Evolutionary conservation across 2,329 filamentous ascomycete genomes (phyloP).

Genomic region (Plectosphaerella cucumerina): DNA sequence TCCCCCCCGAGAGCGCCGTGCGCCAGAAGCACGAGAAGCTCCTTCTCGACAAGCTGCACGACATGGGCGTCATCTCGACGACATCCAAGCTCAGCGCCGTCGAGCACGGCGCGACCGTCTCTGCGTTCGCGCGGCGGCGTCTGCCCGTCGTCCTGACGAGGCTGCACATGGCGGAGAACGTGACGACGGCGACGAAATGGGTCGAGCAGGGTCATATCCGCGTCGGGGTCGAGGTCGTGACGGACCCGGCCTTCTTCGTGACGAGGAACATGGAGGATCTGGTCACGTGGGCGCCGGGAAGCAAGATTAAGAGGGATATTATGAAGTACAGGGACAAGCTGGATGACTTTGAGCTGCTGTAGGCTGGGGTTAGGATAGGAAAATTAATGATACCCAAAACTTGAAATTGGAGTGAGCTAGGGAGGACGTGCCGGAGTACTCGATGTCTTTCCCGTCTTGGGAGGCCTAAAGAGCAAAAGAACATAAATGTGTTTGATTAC

Average conservation of each 20-base stretch:
- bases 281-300: conserved; percentile 91
- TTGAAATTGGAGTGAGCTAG: too few species aligned
- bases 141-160: conserved; percentile 89
- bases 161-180: conserved; percentile 85
- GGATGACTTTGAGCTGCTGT: conserved; percentile 92
- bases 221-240: conserved; percentile 85
- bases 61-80: conserved; percentile 80
- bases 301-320: conserved; percentile 95
- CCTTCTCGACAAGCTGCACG: conserved; percentile 85
- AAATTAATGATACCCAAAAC: not conserved
- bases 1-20: conserved; percentile 74
- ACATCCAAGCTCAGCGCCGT: conserved; percentile 77
- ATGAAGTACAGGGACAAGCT: conserved; percentile 92
- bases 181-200: conserved; percentile 79
- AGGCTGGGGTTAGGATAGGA: conserved; percentile 6
- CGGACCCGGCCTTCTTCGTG: conserved; percentile 81
- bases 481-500: too few species aligned
- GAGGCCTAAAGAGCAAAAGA: too few species aligned
- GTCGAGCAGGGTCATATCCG: conserved; percentile 93
- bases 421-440: too few species aligned
- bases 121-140: conserved; percentile 77
- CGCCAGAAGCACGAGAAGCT: conserved; percentile 82
- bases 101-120: conserved; percentile 85
- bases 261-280: conserved; percentile 92
- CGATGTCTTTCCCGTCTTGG: too few species aligned